Evolutionary conservation across 768 basidiomycete species (phyloP), one percentile per base, ranked within the genome.

Genomic region (Calocera cornea): DNA sequence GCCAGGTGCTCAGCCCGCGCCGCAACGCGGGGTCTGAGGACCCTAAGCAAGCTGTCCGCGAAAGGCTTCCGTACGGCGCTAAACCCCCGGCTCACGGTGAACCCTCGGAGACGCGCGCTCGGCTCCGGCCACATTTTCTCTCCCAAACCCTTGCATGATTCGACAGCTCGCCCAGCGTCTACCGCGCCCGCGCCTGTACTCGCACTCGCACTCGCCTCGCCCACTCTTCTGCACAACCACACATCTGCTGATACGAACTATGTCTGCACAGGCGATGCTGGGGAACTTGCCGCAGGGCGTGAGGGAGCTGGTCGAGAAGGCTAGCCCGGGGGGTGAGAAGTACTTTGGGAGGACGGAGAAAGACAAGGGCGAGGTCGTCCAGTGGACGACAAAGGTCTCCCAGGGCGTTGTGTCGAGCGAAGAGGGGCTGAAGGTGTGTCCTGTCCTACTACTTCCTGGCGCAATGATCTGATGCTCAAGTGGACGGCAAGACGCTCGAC

Each of bases 401-500:
- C 54, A 60, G 54, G 54, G 54, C 11, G 54, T 33, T 3, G 54
- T 60, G 54, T 2, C 24, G 27, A 60, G 27, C 16, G 54, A 7
- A 16, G 54, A 60, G 24, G 54, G 54, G 31, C 31, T 60, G 5
- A 60, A 60, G 54, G 54, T 60, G 54, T 33, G 54, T 29, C 27
- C 10, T 10, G 49, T n/a, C n/a, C n/a, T n/a, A n/a, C 44, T 47
- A 17, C 29, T 84, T 90, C 60, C 66, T 73, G 17, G 31, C 31
- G 22, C 2, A 33, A 12, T 11, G 54, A 29, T 19, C 8, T 5
- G 5, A 29, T 27, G 2, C 14, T 5, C 22, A 27, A 60, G 14
- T 11, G 14, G 49, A 11, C 14, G 14, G 49, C 16, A 65, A 97
- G 93, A 83, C 83, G 34, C 80, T 97, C 69, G 85, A 95, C 74